Percentiles rank a stretch among this genome's conserved stretches.
These are phyloP conservation scores for Teratosphaeria viscida DNA, from an alignment of 2,329 filamentous ascomycete species.

Conservation along the genomic window DNA sequence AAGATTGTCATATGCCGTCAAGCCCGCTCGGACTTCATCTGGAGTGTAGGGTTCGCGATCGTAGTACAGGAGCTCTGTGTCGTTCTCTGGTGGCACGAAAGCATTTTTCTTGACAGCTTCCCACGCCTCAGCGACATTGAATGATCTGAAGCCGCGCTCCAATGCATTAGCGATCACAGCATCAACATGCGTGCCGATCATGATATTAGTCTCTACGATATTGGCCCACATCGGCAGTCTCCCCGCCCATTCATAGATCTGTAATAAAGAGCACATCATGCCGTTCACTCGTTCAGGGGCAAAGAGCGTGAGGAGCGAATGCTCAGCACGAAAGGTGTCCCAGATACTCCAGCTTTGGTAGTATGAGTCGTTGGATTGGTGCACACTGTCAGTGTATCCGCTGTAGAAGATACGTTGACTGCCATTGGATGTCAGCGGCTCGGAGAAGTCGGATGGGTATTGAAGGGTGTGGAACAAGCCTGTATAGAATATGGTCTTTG, in stretches of 20 bases:
- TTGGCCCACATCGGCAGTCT: slow-evolving; percentile 42
- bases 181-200: slow-evolving; percentile 41
- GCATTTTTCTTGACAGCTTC: slow-evolving; percentile 35
- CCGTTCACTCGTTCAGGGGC: slow-evolving; percentile 37
- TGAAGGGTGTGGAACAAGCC: slow-evolving; percentile 38
- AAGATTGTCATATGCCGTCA: slow-evolving; percentile 34
- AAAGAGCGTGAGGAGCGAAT: slow-evolving; percentile 36
- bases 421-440: slow-evolving; percentile 24
- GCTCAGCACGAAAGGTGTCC: slow-evolving; percentile 41
- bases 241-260: slow-evolving; percentile 39
- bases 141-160: slow-evolving; percentile 32
- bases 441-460: slow-evolving; percentile 40
- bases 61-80: slow-evolving; percentile 37
- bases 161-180: slow-evolving; percentile 40
- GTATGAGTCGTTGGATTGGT: slow-evolving; percentile 34
- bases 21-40: slow-evolving; percentile 36
- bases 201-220: slow-evolving; percentile 41
- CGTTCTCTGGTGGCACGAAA: slow-evolving; percentile 34
- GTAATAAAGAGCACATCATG: slow-evolving; percentile 38
- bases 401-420: slow-evolving; percentile 31
- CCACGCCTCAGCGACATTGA: slow-evolving; percentile 37
- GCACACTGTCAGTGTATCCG: slow-evolving; percentile 38
- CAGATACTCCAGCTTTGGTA: slow-evolving; percentile 44
- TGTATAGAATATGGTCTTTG: slow-evolving; percentile 38
- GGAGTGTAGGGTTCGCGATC: slow-evolving; percentile 38